Evolutionary conservation across 2,329 filamentous ascomycete species (phyloP).

Genomic region (Helminthosporium solani): DNA sequence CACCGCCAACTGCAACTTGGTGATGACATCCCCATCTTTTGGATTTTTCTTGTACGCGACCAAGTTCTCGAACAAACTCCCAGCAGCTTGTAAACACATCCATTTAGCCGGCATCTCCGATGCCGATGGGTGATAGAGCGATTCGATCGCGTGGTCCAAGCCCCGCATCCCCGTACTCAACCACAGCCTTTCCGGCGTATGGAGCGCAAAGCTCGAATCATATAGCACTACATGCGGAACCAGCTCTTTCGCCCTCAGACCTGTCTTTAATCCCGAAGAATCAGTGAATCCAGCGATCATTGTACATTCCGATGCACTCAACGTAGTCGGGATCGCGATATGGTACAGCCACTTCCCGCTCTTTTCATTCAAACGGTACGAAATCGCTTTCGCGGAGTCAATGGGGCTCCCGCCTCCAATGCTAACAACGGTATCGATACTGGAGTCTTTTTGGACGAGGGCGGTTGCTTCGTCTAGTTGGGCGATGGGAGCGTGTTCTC

Average conservation of each 20-base stretch:
- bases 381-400: slow-evolving; percentile 47
- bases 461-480: slow-evolving; percentile 55
- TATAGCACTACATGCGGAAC: slow-evolving; percentile 55
- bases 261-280: slow-evolving; percentile 52
- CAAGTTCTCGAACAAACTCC: slow-evolving; percentile 51
- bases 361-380: slow-evolving; percentile 37
- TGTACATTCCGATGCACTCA: slow-evolving; percentile 57
- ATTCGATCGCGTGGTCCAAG: slow-evolving; percentile 58
- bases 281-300: slow-evolving; percentile 55
- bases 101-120: slow-evolving; percentile 54
- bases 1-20: slow-evolving; percentile 54
- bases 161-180: slow-evolving; percentile 55
- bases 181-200: slow-evolving; percentile 55
- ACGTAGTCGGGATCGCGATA: slow-evolving; percentile 43
- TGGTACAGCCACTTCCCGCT: slow-evolving; percentile 39
- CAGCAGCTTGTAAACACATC: slow-evolving; percentile 48
- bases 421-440: slow-evolving; percentile 56
- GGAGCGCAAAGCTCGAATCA: slow-evolving; percentile 52
- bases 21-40: slow-evolving; percentile 51
- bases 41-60: slow-evolving; percentile 49
- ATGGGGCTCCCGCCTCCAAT: slow-evolving; percentile 59
- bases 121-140: slow-evolving; percentile 54
- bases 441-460: slow-evolving; percentile 46
- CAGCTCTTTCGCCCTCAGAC: slow-evolving; percentile 46
- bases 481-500: slow-evolving; percentile 57